A percentile compares a stretch with the other conserved stretches of the same genome.
Evolutionary conservation across 2,329 filamentous ascomycete species (phyloP).

Genomic region (Hymenoscyphus salicellus): DNA sequence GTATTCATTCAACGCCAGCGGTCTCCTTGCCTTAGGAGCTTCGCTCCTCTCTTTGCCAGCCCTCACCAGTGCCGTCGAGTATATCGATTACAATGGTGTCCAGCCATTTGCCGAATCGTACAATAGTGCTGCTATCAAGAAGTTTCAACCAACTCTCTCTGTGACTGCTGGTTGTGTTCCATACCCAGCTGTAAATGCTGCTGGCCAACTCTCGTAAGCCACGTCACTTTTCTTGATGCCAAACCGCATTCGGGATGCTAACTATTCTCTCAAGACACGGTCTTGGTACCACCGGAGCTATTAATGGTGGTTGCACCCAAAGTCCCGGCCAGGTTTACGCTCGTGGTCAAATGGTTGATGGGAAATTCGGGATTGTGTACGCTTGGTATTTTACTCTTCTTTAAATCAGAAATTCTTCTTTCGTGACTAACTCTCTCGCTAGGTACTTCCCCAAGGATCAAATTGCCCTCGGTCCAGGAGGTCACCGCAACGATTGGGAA

Average conservation of each 20-base stretch:
- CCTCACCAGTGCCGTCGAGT: not conserved
- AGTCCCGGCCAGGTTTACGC: not conserved
- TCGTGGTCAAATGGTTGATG: not conserved
- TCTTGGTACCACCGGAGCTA: not conserved
- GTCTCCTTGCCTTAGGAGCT: not conserved
- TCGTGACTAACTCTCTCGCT: not conserved
- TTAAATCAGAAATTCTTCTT: not conserved
- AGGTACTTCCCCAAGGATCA: conserved; percentile 2
- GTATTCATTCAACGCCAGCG: not conserved
- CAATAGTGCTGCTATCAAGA: not conserved
- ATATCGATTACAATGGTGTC: not conserved
- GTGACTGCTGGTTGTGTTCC: not conserved
- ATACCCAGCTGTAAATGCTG: not conserved
- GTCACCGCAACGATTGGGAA: not conserved
- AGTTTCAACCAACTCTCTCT: not conserved
- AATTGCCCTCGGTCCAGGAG: not conserved
- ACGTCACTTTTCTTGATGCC: not conserved
- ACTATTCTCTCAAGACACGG: not conserved
- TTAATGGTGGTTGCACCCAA: not conserved
- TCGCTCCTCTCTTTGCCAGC: not conserved
- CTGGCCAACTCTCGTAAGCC: not conserved
- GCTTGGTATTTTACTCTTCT: not conserved
- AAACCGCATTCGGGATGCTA: too few species aligned
- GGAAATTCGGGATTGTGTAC: not conserved
- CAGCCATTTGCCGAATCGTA: not conserved